Evolutionary conservation across 2,329 filamentous ascomycete genomes (phyloP), one percentile per base, ranked within the genome.

Genomic region (Alternaria atra): DNA sequence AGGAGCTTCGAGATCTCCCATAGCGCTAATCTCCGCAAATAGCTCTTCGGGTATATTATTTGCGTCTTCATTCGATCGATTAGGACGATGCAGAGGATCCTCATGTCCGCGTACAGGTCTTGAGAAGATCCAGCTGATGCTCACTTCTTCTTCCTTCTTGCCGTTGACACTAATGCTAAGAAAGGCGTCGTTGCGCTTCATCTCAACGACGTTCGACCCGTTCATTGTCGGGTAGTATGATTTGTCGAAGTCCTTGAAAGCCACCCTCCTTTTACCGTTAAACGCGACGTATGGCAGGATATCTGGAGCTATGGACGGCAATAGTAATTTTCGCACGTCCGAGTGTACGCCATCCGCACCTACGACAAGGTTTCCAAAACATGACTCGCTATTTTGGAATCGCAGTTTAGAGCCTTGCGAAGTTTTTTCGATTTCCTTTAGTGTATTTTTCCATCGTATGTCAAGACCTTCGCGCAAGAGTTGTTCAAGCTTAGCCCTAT

Each of bases 271-370:
- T 32, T 64, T 68, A 12, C 68, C 67, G 10, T 67, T 80, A 58
- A 76, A 80, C 1, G 73, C 79, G 2, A 78, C 74, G 54, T 71
- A 81, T 0, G 79, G 79, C 10, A 80, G 53, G 8, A 81, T 68
- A 2, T 69, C 67, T 3, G 20, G 20, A 76, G 72, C 9, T 71
- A 47, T 9, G 64, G 30, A 17, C 1, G 75, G 68, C 1, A 71
- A 39, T 6, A 80, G 44, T 1, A 66, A 54, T 23, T 71, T 71
- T 29, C 79, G 71, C 1, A 77, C 39, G 3, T 35, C 29, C 1
- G 80, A 81, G 58, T 82, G 79, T 1, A 72, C 68, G 6, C 80
- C 80, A 57, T 82, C 80, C 1, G 73, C 71, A 2, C 68, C 80
- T 29, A 81, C 56, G 0, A 80, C 60, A n/a, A 73, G 47, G 2